Evolutionary conservation across 225 moss, liverwort and hornwort genomes (phyloP).

Genomic region (Climacium dendroides): DNA sequence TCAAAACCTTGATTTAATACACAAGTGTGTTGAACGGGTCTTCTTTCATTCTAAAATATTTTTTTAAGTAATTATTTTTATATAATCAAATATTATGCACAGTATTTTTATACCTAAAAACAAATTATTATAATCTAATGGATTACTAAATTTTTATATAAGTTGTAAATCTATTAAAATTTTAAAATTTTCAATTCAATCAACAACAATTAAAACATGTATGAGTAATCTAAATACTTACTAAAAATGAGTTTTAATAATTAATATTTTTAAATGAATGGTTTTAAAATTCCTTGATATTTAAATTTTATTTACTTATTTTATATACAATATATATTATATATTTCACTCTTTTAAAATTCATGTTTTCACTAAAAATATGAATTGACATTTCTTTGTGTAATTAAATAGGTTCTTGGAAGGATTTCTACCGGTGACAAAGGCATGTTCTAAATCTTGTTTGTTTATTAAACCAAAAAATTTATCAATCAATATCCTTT

Average conservation of each 20-base stretch:
- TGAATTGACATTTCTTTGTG: background rate
- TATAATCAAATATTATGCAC: background rate
- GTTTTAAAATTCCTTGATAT: background rate
- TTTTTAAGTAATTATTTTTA: too few relatives aligned
- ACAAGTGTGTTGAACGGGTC: fast-evolving
- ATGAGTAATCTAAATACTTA: background rate
- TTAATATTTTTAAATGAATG: too few relatives aligned
- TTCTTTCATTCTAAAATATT: background rate
- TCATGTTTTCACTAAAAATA: background rate
- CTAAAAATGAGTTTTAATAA: fast-evolving
- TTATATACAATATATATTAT: background rate
- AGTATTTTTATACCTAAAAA: background rate
- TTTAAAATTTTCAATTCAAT: background rate
- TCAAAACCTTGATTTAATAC: background rate
- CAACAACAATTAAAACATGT: too few relatives aligned
- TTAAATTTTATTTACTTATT: background rate
- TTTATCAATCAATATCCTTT: background rate
- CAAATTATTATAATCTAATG: too few relatives aligned
- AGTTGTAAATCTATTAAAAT: too few relatives aligned
- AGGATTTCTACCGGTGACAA: background rate
- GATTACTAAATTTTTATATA: too few relatives aligned
- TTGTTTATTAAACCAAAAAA: background rate
- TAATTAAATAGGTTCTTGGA: background rate
- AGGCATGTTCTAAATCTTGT: background rate
- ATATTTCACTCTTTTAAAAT: background rate